A percentile compares a stretch with the other conserved stretches of the same genome.
Evolutionary conservation across 2,329 filamentous ascomycete species (phyloP).

Genomic region (Colletotrichum ledebouriae): DNA sequence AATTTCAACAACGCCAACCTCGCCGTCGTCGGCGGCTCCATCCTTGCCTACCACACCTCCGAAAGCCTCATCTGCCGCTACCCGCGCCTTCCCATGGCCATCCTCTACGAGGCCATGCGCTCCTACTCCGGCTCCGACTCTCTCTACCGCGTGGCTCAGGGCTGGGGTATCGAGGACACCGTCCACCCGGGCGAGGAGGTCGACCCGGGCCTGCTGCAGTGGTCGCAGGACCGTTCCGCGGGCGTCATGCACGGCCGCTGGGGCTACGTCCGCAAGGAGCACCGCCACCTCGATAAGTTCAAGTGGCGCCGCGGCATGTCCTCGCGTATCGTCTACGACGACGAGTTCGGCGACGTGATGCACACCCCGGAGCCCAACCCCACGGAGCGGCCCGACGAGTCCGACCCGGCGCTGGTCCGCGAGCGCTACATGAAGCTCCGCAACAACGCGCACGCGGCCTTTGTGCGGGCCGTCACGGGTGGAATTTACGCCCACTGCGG

Average conservation of each 20-base stretch:
- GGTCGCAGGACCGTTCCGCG: conserved; percentile 64
- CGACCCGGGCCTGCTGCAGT: conserved; percentile 91
- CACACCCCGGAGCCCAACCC: conserved; percentile 47
- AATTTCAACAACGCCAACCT: conserved; percentile 92
- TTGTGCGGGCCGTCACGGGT: conserved; percentile 87
- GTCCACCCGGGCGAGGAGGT: conserved; percentile 90
- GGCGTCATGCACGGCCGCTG: conserved; percentile 62
- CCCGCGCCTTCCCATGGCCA: conserved; percentile 89
- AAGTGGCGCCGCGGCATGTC: conserved; percentile 78
- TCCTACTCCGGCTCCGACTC: conserved; percentile 85
- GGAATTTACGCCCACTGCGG: conserved; percentile 89
- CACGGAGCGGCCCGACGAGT: conserved; percentile 31
- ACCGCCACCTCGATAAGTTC: conserved; percentile 58
- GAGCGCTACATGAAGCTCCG: conserved; percentile 76
- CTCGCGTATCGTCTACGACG: conserved; percentile 83
- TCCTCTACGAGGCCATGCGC: conserved; percentile 87
- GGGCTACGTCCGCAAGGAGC: conserved; percentile 67
- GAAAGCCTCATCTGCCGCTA: conserved; percentile 92
- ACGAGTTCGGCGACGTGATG: conserved; percentile 81
- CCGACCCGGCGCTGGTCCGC: conserved; percentile 36
- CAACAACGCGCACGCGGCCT: conserved; percentile 77
- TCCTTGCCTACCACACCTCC: conserved; percentile 89
- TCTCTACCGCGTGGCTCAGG: conserved; percentile 78
- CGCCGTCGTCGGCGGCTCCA: conserved; percentile 82
- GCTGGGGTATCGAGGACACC: conserved; percentile 95